Evolutionary conservation across 169 alveolate species (phyloP), one percentile per base, ranked within the genome.

Genomic region (Sarcocystis neurona): DNA sequence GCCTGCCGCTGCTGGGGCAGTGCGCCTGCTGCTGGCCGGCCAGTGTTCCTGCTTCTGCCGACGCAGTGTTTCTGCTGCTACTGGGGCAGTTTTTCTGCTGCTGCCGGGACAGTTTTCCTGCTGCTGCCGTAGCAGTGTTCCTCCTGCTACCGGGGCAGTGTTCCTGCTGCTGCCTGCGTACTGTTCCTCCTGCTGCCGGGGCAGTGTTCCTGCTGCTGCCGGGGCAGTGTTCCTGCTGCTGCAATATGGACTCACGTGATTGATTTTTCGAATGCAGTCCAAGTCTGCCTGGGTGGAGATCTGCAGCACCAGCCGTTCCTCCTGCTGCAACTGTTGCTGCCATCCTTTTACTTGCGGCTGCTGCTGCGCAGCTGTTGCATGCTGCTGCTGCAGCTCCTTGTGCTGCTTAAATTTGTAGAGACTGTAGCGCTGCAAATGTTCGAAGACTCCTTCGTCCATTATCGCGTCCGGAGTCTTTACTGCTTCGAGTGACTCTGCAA

Each of bases 401-500:
- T 72, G 56, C 2, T 56, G 5, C 8, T 23, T 34, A 39, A 39
- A 72, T 39, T 72, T 72, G 53, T 12, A 48, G 8, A 47, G 27
- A 37, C 74, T 79, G 75, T 79, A 50, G 43, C 75, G 44, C 47
- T 53, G 47, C 48, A 79, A 20, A 15, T 79, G 50, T 0, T 50
- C 87, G 63, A 77, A 77, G 44, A 77, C 37, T 23, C 85, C 85
- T 77, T 77, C 85, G 68, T 77, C 85, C 85, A 77, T 77, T 2
- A 77, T 77, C 44, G 85, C 85, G 68, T 77, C 85, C 37, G 41
- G 8, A 12, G 85, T 34, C 70, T 43, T 77, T 60, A 77, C 47
- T n/a, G 85, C 85, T 0, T 20, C 46, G 10, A 46, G 46, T 27
- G 85, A 39, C 68, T 77, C 85, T 77, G 39, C 78, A 20, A 53